These are phyloP conservation scores for carrot (Daucus carota) DNA, from an alignment of 129 eudicot species.

Conservation along the genomic window DNA sequence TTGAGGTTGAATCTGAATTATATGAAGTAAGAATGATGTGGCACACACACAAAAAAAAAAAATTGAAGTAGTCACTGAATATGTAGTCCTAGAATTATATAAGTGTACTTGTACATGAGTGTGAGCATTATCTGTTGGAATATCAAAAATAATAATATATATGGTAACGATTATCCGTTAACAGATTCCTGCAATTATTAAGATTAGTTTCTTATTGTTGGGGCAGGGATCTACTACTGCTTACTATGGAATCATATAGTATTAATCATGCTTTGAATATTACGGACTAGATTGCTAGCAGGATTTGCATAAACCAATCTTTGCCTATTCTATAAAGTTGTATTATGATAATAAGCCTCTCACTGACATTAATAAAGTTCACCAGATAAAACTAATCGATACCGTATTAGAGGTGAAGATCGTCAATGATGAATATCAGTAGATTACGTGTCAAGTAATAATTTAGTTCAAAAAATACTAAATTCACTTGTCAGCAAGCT, in stretches of 20 bases:
- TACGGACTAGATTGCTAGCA: neutral
- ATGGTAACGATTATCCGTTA: neutral
- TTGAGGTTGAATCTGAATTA: neutral
- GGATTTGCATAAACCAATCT: neutral
- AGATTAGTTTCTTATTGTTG: neutral
- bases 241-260: too few relatives aligned
- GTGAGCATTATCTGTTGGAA: too few relatives aligned
- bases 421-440: neutral
- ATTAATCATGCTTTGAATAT: too few relatives aligned
- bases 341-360: neutral
- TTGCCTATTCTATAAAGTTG: neutral
- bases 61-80: too few relatives aligned
- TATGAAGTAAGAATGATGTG: neutral
- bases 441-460: neutral
- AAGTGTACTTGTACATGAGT: neutral
- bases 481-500: neutral
- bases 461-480: neutral
- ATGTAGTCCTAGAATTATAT: too few relatives aligned
- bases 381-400: neutral
- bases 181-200: neutral
- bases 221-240: neutral
- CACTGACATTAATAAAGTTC: neutral
- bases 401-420: neutral
- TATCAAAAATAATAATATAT: too few relatives aligned
- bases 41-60: neutral